Conservation (phyloP, 108 stramenopile species). For the Cyclotella sp. region DNA sequence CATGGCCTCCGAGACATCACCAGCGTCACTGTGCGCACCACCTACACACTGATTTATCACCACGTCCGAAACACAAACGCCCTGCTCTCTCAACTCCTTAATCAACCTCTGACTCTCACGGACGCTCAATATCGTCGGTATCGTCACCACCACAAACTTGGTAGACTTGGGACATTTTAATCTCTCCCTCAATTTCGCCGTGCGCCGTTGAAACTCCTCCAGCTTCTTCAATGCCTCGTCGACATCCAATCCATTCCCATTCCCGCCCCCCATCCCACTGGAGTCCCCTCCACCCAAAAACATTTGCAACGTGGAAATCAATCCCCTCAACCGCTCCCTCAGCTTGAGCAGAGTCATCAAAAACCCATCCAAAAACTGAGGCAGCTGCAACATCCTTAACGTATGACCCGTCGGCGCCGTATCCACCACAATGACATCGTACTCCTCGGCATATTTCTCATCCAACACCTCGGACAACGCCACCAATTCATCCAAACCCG, state of each 20-base stretch:
- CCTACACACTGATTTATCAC: conserved; percentile 87
- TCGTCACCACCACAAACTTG: conserved; percentile 89
- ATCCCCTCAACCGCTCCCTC: conserved; percentile 72
- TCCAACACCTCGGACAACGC: conserved; percentile 90
- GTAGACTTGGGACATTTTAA: conserved; percentile 63
- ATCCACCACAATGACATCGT: conserved; percentile 92
- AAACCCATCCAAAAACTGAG: conserved; percentile 87
- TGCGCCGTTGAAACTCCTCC: conserved; percentile 74
- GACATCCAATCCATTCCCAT: conserved; percentile 49
- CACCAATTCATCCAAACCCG: conserved; percentile 94
- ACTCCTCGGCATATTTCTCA: conserved; percentile 57
- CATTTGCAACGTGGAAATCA: conserved; percentile 73
- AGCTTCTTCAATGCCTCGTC: conserved; percentile 74
- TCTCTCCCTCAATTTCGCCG: conserved; percentile 51
- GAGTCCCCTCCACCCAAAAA: conserved; percentile 63
- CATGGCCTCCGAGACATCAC: conserved; percentile 57
- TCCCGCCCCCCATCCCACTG: conserved; percentile 10
- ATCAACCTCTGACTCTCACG: conserved; percentile 82
- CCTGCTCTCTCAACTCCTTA: conserved; percentile 67
- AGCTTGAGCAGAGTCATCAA: conserved; percentile 80
- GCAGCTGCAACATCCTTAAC: conserved; percentile 85
- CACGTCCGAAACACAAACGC: conserved; percentile 75
- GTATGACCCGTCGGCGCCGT: conserved; percentile 95
- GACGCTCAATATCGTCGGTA: conserved; percentile 90
- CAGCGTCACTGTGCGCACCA: conserved; percentile 17